Base-by-base conservation (phyloP, 2,329 filamentous ascomycete species). In the Aureobasidium musti region DNA sequence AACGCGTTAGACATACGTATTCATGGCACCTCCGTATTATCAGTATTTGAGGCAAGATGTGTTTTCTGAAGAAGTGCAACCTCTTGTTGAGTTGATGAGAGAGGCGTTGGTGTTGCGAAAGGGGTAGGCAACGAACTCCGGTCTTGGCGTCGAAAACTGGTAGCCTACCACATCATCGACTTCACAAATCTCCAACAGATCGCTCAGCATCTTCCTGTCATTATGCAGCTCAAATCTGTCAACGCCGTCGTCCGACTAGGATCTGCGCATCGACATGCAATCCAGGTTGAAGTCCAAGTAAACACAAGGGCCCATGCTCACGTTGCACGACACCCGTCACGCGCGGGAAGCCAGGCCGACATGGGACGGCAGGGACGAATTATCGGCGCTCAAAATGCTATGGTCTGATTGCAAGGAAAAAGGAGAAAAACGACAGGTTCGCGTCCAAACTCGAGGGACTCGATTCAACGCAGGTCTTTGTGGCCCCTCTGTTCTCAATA, bases 401-500 rank as follows among this genome's bases (percentile, higher is more conserved):
- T 63, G 47, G 60, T 47, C 60, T 63, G 60, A 63, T 63, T 41
- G 47, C 33, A 50, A 49, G 39, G n/a, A 33, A 3, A 53, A 53
- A 53, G 23, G 37, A 33, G 28, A 49, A 63, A 63, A 63, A 43
- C 30, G 60, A 63, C 60, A 63, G 60, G 60, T 63, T 53, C 37
- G 19, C 26, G 6, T n/a, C 26, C 26, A 30, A 63, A 63, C 60
- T 63, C 47, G 60, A 53, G 26, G 35, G 47, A 63, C 60, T 63
- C 60, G 47, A 52, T 26, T 37, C 37, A 30, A 52, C 19, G 60
- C 47, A 52, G 35, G 35, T 23, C 43, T 33, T 11, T 63, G 35
- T 43, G 59, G 33, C 39, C 26, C 26, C 28, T 60, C n/a, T 47
- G 39, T 11, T 23, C 35, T 33, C 47, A 30, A 41, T 41, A 6